Base-by-base conservation (phyloP, 1,284 basidiomycete species). In the Microbotryum saponariae region DNA sequence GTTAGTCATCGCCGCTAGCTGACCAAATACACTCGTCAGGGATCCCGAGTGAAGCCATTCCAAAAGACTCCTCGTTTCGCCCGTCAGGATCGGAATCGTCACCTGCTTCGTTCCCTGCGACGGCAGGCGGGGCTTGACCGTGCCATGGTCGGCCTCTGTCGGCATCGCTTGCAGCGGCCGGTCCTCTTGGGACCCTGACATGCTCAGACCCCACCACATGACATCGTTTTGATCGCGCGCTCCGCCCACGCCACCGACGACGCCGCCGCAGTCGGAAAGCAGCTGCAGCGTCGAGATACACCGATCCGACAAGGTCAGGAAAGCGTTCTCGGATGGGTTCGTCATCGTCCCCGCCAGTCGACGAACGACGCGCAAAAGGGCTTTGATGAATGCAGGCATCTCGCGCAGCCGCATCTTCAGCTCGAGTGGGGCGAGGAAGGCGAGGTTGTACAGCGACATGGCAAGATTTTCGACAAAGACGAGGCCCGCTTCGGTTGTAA, bases 221-320 rank as follows among this genome's bases (percentile, higher is more conserved):
- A 52, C 23, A 12, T 62, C 59, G 21, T 49, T 51, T n/a, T 54
- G 33, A 49, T 62, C 49, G 29, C 47, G 82, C 60, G 75, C 79
- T 48, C 80, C 74, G 65, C 83, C 80, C 6, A 82, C 79, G 4
- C 80, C 81, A 72, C 88, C 86, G 71, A 88, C 86, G 55, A 83
- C 79, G 72, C 91, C 88, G 66, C 81, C 81, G 5, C 80, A 83
- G 63, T 88, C 89, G 73, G 91, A 90, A 59, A 97, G 78, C 52
- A 92, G 78, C 71, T 89, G 89, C 77, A 96, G 79, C 1, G 86
- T 83, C 76, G 96, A 91, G 51, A 91, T 81, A 33, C 88, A 83
- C 64, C 93, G 81, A 49, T 88, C 82, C 54, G 85, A 83, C 54
- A 86, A 82, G 46, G 85, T 80, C 56, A 79, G 73, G 72, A 86